phyloP scores from a whole-genome alignment of 108 stramenopile genomes.

The Parmales sp. region DNA sequence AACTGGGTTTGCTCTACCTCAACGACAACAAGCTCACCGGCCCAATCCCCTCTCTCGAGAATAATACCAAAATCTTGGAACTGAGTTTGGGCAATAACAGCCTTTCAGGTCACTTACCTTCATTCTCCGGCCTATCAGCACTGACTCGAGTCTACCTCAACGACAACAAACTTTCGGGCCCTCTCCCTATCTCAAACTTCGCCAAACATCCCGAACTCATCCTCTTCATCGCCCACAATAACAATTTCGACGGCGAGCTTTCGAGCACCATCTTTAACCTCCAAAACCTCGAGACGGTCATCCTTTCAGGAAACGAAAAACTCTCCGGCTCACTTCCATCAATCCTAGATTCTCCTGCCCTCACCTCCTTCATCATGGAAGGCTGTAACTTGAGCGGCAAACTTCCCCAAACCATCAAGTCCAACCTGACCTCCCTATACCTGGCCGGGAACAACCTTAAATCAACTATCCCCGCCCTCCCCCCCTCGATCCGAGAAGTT shows the following conservation, averaged over 20 bases:
- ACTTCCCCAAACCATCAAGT: constrained; percentile 1
- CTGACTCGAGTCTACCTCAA: neutral
- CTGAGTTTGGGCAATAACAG: neutral
- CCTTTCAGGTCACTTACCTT: neutral
- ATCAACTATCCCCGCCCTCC: neutral
- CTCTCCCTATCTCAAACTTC: neutral
- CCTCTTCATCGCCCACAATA: neutral
- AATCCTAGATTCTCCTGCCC: neutral
- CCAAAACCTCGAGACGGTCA: neutral
- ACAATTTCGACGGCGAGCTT: neutral
- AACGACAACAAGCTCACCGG: constrained; percentile 8
- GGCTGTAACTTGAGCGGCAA: neutral
- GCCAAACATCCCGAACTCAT: neutral
- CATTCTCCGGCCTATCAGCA: neutral
- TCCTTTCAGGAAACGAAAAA: constrained; percentile 8
- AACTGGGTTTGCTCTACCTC: neutral
- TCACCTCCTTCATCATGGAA: neutral
- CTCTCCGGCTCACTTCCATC: constrained; percentile 3
- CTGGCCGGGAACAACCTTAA: neutral
- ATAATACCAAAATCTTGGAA: too few relatives aligned
- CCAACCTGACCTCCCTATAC: neutral
- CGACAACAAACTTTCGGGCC: constrained; percentile 12
- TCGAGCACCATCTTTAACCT: constrained; percentile 8
- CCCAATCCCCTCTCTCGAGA: neutral
- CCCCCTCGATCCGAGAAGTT: neutral